A percentile compares a stretch with the other conserved stretches of the same genome.
Conservation (phyloP, 176 grass and related monocot genomes). For the Stipa capillata region DNA sequence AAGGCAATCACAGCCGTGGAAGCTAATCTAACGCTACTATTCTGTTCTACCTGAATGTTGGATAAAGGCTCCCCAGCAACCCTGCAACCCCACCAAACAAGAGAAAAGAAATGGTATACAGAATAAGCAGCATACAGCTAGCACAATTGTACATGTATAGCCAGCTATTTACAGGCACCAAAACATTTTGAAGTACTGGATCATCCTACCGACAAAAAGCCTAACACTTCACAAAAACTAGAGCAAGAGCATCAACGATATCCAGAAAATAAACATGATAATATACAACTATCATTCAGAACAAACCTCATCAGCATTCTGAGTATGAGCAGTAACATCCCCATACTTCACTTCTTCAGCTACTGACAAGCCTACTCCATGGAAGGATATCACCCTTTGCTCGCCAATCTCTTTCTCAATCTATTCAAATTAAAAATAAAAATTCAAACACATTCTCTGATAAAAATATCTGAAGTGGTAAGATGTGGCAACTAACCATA, state of each 20-base stretch:
- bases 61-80: neutral
- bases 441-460: neutral
- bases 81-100: neutral
- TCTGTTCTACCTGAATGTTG: neutral
- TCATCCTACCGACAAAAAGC: neutral
- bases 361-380: slow-evolving; percentile 79
- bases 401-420: slow-evolving; percentile 98
- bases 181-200: neutral
- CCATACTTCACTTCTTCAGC: slow-evolving; percentile 70
- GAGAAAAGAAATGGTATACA: neutral
- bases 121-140: neutral
- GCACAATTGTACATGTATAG: neutral
- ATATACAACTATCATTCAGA: too few species aligned
- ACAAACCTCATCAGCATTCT: slow-evolving; percentile 67
- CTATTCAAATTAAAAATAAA: slow-evolving; percentile 34
- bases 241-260: neutral
- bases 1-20: neutral
- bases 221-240: slow-evolving; percentile 10
- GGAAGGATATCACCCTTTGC: slow-evolving; percentile 78
- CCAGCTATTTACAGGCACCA: neutral
- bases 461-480: neutral
- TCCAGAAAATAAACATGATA: slow-evolving; percentile 10
- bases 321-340: slow-evolving; percentile 38
- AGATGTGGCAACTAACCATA: slow-evolving; percentile 24
- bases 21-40: neutral